Conservation (phyloP, 2,329 filamentous ascomycete species). For the Xylariaceae sp. region DNA sequence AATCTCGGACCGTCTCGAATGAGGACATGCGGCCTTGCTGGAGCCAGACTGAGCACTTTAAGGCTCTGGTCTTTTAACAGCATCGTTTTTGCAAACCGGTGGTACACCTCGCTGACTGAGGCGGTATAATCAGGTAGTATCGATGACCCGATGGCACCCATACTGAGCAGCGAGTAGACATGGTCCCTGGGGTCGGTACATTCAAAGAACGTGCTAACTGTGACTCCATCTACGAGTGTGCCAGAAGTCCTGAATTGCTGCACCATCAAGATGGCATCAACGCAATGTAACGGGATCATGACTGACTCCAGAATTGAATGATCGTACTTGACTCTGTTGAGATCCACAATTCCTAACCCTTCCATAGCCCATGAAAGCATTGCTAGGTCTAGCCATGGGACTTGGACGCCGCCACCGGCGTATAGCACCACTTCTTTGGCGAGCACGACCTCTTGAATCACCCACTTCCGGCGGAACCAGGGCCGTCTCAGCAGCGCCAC, state of each 20-base stretch:
- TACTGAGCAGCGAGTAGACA: constrained; percentile 10
- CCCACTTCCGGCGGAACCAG: constrained; percentile 15
- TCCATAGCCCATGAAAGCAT: constrained; percentile 2
- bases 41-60: constrained; percentile 8
- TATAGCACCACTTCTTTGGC: background rate
- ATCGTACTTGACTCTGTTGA: background rate
- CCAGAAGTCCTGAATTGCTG: background rate
- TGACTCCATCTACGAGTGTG: constrained; percentile 9
- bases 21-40: background rate
- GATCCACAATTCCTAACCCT: background rate
- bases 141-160: background rate
- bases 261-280: background rate
- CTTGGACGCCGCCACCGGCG: constrained; percentile 1
- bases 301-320: background rate
- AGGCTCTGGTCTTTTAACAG: constrained; percentile 1
- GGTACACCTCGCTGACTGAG: constrained; percentile 1
- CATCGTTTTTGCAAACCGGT: constrained; percentile 5
- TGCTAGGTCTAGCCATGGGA: constrained; percentile 6
- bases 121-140: constrained; percentile 5
- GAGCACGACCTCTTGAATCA: constrained; percentile 11
- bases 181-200: constrained; percentile 10
- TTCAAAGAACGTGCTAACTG: background rate
- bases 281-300: background rate
- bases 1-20: background rate
- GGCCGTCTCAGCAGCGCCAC: constrained; percentile 3